Base-by-base conservation (phyloP, 2,329 filamentous ascomycete genomes). In the Apiospora rasikravindrae region DNA sequence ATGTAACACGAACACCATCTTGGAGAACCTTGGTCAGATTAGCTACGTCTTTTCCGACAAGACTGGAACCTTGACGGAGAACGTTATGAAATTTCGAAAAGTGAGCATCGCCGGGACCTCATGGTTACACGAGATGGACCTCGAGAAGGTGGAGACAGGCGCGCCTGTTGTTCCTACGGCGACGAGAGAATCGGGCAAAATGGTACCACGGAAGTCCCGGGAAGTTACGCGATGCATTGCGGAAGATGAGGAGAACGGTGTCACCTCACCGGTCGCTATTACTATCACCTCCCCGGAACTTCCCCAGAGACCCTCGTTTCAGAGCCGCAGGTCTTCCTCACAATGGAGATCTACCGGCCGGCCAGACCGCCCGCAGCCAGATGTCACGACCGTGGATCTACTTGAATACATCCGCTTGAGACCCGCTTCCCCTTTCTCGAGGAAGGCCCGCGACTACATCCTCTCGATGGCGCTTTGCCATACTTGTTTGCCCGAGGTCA, bases 51-150 rank as follows among this genome's bases (percentile, higher is more conserved):
- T 98, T 77, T 97, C 94, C 0, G 95, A 98, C 81, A 98, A 98
- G 84, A 98, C 95, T 0, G 95, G 95, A 1, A 98, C 95, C 0
- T 85, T 98, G 75, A 98, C 95, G 1, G 95, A 98, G 77, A 98
- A 98, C 76, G 88, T 94, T 14, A 98, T 98, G 96, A 94, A 94
- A 74, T 98, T 98, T 80, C 92, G 95, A 61, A 98, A 97, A 80
- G 88, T 98, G 82, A 97, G 93, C 77, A 91, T 98, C 44, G 95
- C 94, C 2, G 95, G 95, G 8, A 95, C 93, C 0, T 92, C 95
- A 1, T 98, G 95, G 94, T 85, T 96, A 44, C 95, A 98, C 76
- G 92, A 96, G 78, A 86, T 88, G 73, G 94, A 97, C 78, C 82
- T 95, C 3, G 71, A 75, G 22, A 40, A 74, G 22, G 73, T 76